phyloP scores from a whole-genome alignment of 495 filamentous ascomycete genomes.

The Opeltia flavorubescens region DNA sequence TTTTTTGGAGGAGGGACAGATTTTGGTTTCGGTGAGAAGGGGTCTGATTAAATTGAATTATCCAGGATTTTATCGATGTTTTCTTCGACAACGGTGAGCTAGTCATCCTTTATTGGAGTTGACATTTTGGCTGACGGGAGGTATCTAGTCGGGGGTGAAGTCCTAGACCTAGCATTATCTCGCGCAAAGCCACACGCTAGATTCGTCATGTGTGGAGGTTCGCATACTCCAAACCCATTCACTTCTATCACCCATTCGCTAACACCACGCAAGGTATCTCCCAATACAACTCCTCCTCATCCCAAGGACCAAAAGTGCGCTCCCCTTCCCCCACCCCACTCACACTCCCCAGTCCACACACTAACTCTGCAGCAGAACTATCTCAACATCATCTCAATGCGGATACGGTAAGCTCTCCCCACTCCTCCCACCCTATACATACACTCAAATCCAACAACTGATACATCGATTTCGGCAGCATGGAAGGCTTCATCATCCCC shows the following conservation, averaged over 20 bases:
- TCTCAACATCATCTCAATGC: constrained; percentile 2
- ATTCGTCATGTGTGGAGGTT: constrained; percentile 41
- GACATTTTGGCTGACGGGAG: background rate
- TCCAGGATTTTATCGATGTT: constrained; percentile 40
- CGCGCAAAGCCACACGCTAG: constrained; percentile 31
- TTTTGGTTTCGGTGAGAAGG: too few species aligned
- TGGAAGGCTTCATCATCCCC: constrained; percentile 44
- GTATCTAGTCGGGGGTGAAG: constrained; percentile 33
- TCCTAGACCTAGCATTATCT: constrained; percentile 37
- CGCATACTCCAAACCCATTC: background rate
- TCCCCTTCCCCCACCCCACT: background rate
- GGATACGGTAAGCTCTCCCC: constrained; percentile 7
- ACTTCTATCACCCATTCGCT: background rate
- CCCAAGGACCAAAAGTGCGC: background rate
- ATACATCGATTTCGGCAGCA: constrained; percentile 21
- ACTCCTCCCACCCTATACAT: background rate
- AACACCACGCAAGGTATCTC: constrained; percentile 22
- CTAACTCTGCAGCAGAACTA: constrained; percentile 1
- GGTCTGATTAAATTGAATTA: too few species aligned
- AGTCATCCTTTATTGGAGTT: background rate
- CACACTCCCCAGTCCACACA: background rate
- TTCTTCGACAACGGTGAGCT: constrained; percentile 36
- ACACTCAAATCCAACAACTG: background rate
- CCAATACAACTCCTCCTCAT: constrained; percentile 2
- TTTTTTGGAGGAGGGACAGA: background rate